Base-by-base conservation (phyloP, 169 alveolate genomes). In the Neospora caninum region DNA sequence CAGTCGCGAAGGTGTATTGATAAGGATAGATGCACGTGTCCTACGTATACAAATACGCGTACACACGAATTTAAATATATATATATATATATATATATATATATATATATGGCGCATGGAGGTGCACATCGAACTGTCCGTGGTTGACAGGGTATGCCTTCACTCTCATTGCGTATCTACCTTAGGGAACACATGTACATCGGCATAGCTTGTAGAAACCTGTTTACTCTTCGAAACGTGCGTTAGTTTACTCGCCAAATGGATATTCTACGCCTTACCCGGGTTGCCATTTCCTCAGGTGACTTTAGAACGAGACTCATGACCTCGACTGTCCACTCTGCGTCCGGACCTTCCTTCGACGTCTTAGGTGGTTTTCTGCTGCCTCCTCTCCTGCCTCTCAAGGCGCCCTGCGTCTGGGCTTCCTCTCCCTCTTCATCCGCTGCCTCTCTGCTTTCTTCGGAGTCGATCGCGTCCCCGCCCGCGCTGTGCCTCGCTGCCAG, bases 311-410 rank as follows among this genome's bases (percentile, higher is more conserved):
- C 2, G 39, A 73, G 20, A 43, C 49, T 34, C 45, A n/a, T 73
- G 84, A 73, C 84, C n/a, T 73, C 84, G 84, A 73, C 84, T 13
- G 84, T 73, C 84, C 84, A 73, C 2, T 43, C 84, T 41, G 39
- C 6, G 80, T 49, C 58, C 13, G 13, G 58, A 49, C 58, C 58
- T 49, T 49, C 58, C 58, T 13, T 7, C 58, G 22, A 49, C 58
- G 58, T 49, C 58, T 13, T 49, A 49, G 58, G 13, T 13, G 13
- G 4, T 7, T 49, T 49, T 49, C 58, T 49, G n/a, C n/a, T n/a
- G 10, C 49, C 88, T 80, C 53, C 27, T 80, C 13, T 49, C 58
- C 4, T 49, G 22, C 22, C 22, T 49, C 13, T 13, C 58, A 49
- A 13, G 58, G 58, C 58, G 4, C 58, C 58, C 67, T 9, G 67